phyloP scores from a whole-genome alignment of 495 filamentous ascomycete genomes.

The Talaromyces adpressus region DNA sequence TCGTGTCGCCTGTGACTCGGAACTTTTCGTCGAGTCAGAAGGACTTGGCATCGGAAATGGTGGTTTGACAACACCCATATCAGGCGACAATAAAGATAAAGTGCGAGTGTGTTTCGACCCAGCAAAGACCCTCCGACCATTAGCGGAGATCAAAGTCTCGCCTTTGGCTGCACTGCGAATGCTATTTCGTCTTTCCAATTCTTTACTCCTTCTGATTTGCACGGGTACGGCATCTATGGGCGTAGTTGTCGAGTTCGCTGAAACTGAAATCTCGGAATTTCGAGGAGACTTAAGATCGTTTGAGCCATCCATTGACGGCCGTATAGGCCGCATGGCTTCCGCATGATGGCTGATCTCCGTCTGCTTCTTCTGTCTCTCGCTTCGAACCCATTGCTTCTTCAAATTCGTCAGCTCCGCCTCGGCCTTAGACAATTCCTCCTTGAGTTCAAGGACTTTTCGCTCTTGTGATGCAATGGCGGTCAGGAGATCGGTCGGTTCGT shows the following conservation, averaged over 20 bases:
- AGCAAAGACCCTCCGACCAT: constrained; percentile 55
- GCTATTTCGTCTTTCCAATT: constrained; percentile 43
- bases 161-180: constrained; percentile 21
- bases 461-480: constrained; percentile 89
- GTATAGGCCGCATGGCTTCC: constrained; percentile 52
- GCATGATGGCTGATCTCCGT: constrained; percentile 50
- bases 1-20: constrained; percentile 29
- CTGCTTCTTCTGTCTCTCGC: constrained; percentile 73
- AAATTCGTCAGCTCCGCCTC: constrained; percentile 69
- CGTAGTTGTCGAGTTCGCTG: constrained; percentile 14
- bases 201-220: constrained; percentile 33
- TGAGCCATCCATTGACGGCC: constrained; percentile 27
- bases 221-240: constrained; percentile 25
- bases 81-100: constrained; percentile 77
- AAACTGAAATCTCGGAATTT: constrained; percentile 10
- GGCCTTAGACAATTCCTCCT: constrained; percentile 76
- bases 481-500: constrained; percentile 69
- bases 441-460: constrained; percentile 83
- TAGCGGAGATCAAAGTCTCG: constrained; percentile 29
- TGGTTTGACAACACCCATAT: constrained; percentile 22
- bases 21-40: constrained; percentile 8
- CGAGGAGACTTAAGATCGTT: constrained; percentile 17
- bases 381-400: constrained; percentile 74
- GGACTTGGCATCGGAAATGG: constrained; percentile 19
- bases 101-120: constrained; percentile 72